Evolutionary conservation across 140 eudicot genomes (phyloP), one percentile per base, ranked within the genome.

Genomic region (Flaveria floridana): DNA sequence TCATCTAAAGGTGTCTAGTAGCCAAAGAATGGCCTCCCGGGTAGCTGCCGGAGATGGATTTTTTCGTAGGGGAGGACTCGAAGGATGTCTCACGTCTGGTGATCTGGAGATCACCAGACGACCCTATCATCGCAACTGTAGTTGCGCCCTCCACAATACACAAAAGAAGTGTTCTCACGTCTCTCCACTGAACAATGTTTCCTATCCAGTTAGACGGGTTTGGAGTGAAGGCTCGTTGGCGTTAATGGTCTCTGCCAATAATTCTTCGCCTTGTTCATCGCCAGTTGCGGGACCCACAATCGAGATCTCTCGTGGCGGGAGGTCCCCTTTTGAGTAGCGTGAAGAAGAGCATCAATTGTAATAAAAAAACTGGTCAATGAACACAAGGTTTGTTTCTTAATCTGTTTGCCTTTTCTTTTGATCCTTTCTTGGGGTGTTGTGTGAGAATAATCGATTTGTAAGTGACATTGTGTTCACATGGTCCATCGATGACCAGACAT

Each of bases 101-200:
- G 86, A 84, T 53, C 57, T 74, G 68, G 78, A 84, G 73, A 82
- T 85, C 61, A 81, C 70, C 21, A 69, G 82, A n/a, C 71, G 87
- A 64, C 90, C 87, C 2, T 83, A 80, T 72, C 87, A 85, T 46
- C 68, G 64, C 0, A 78, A 83, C 14, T 86, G 90, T 76, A 80
- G 67, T 39, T 83, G 90, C 80, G 82, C 85, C 73, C 55, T 86
- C 21, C 87, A 83, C 62, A 71, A 80, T 58, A 42, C 18, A 57
- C 68, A 23, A 13, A 72, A 56, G 79, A 78, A 39, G 73, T 56
- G 71, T 56, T 26, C 70, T 79, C 79, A 70, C 67, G 37, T 59
- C 30, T 46, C 25, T 28, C 23, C 4, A 41, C 16, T 76, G 4
- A 70, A 58, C 77, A 81, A 39, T 51, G 56, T 51, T 63, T 79